A percentile compares a stretch with the other conserved stretches of the same genome.
Conservation (phyloP, 2,329 filamentous ascomycete genomes). For the Microcyclosporella mali region DNA sequence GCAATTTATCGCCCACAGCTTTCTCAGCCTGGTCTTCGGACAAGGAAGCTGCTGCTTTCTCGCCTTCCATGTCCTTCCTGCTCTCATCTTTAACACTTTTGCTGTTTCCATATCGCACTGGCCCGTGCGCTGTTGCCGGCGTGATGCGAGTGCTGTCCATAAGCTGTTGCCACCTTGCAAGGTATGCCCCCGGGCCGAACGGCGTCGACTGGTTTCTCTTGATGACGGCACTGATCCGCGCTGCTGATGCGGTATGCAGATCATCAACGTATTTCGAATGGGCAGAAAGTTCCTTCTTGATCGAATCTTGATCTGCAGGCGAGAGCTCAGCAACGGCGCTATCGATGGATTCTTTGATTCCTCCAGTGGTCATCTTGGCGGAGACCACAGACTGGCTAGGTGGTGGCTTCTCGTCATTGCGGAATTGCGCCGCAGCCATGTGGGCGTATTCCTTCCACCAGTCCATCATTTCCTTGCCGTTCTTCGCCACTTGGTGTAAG, state of each 20-base stretch:
- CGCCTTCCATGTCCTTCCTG: conserved; percentile 32
- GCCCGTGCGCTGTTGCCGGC: conserved; percentile 49
- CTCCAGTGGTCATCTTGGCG: conserved; percentile 35
- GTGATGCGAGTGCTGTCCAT: conserved; percentile 65
- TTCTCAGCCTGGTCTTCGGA: conserved; percentile 27
- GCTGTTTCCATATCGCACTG: conserved; percentile 41
- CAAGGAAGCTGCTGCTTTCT: conserved; percentile 19
- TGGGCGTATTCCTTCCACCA: conserved; percentile 59
- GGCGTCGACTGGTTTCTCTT: conserved; percentile 37
- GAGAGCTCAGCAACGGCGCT: conserved; percentile 45
- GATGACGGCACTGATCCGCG: conserved; percentile 54
- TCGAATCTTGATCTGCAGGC: conserved; percentile 37
- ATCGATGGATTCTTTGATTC: conserved; percentile 38
- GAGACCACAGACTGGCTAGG: conserved; percentile 17
- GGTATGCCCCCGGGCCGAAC: conserved; percentile 64
- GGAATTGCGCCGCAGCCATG: conserved; percentile 53
- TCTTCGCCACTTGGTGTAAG: conserved; percentile 62
- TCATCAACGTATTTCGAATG: conserved; percentile 56
- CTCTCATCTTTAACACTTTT: conserved; percentile 33
- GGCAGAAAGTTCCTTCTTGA: conserved; percentile 51
- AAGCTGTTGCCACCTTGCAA: conserved; percentile 65
- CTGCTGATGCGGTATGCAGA: conserved; percentile 49
- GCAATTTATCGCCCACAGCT: conserved; percentile 21
- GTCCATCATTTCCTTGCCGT: conserved; percentile 59
- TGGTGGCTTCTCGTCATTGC: conserved; percentile 24